Evolutionary conservation across 768 basidiomycete genomes (phyloP).

Genomic region (Obba rivulosa): DNA sequence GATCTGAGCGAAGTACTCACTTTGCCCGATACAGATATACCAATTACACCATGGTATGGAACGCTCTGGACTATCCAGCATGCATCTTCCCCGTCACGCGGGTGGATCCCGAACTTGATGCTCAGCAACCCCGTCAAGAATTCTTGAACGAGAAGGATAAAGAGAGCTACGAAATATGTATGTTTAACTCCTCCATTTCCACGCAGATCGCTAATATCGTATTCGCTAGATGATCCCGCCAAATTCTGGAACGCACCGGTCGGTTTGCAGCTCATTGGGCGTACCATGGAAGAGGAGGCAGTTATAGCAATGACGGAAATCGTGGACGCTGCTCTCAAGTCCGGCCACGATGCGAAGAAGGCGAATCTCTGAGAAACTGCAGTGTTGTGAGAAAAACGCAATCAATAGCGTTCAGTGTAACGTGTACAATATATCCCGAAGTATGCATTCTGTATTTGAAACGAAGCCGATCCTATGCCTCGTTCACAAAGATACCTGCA

Average conservation of each 20-base stretch:
- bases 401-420: too few species aligned
- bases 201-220: background rate
- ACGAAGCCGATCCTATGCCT: conserved; percentile 22
- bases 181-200: conserved; percentile 16
- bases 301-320: conserved; percentile 66
- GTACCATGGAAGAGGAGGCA: conserved; percentile 72
- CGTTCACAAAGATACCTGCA: conserved; percentile 75
- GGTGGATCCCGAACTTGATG: conserved; percentile 52
- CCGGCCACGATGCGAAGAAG: too few species aligned
- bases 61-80: conserved; percentile 60
- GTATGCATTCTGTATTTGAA: too few species aligned
- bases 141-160: conserved; percentile 48
- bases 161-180: conserved; percentile 48
- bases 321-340: conserved; percentile 48
- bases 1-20: background rate
- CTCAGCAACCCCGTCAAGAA: conserved; percentile 34
- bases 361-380: too few species aligned
- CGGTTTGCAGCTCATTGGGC: conserved; percentile 59
- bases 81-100: conserved; percentile 59
- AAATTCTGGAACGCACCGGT: conserved; percentile 56
- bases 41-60: conserved; percentile 61
- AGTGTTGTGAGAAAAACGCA: too few species aligned
- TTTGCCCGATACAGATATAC: background rate
- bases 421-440: too few species aligned
- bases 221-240: conserved; percentile 43